Percentiles rank a stretch among this genome's conserved stretches.
Evolutionary conservation across 352 stramenopile genomes (phyloP).

Genomic region (Elongisporangium senticosum): DNA sequence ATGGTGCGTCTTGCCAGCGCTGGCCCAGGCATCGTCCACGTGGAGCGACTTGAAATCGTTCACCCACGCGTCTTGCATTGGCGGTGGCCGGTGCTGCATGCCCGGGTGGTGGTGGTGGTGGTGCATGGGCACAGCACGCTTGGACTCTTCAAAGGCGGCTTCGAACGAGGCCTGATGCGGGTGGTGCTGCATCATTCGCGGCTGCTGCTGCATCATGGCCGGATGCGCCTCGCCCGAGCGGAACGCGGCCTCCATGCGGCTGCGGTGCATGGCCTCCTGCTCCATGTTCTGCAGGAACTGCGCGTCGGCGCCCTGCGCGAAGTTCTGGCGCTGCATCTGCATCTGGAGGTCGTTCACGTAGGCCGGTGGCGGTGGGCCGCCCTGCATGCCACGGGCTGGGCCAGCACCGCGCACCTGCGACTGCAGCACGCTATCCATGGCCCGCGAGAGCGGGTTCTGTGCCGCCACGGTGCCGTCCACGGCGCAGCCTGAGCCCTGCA

Average conservation of each 20-base stretch:
- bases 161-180: slow-evolving; percentile 60
- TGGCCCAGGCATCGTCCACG: slow-evolving; percentile 61
- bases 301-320: slow-evolving; percentile 37
- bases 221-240: slow-evolving; percentile 29
- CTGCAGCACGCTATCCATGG: slow-evolving; percentile 72
- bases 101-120: slow-evolving; percentile 24
- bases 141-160: slow-evolving; percentile 44
- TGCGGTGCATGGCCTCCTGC: slow-evolving; percentile 55
- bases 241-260: slow-evolving; percentile 65
- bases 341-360: slow-evolving; percentile 44
- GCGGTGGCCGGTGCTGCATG: slow-evolving; percentile 22
- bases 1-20: slow-evolving; percentile 45
- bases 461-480: slow-evolving; percentile 80
- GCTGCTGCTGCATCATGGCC: slow-evolving; percentile 13
- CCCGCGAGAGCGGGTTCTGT: slow-evolving; percentile 79
- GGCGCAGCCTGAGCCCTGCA: slow-evolving; percentile 71
- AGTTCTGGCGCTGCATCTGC: slow-evolving; percentile 72
- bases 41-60: slow-evolving; percentile 55
- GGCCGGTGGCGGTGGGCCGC: slow-evolving; percentile 25
- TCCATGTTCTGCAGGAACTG: slow-evolving; percentile 61
- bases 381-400: slow-evolving; percentile 13
- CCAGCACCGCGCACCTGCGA: slow-evolving; percentile 33
- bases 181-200: slow-evolving; percentile 28
- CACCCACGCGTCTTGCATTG: slow-evolving; percentile 51
- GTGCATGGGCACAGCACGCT: slow-evolving; percentile 28